phyloP scores from a whole-genome alignment of 2,329 filamentous ascomycete genomes.

The Fusarium vanettenii region DNA sequence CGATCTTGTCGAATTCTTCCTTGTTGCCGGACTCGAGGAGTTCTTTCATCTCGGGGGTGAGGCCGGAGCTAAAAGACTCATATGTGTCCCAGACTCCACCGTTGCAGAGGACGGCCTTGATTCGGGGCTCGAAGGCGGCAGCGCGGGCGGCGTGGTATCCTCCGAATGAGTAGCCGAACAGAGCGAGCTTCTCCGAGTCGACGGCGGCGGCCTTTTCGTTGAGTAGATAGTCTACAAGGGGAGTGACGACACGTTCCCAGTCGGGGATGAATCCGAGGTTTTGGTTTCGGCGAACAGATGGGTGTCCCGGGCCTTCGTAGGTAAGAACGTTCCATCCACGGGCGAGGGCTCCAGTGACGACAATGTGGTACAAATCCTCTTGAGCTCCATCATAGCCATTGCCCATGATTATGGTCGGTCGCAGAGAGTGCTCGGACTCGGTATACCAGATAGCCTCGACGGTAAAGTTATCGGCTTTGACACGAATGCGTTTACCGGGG shows the following conservation, averaged over 20 bases:
- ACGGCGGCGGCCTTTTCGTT: constrained; percentile 39
- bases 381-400: constrained; percentile 57
- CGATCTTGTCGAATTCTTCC: constrained; percentile 25
- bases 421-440: constrained; percentile 27
- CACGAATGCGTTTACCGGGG: constrained; percentile 49
- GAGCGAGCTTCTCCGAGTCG: constrained; percentile 47
- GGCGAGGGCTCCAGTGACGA: constrained; percentile 49
- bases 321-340: constrained; percentile 57
- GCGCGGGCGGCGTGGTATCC: constrained; percentile 54
- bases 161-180: constrained; percentile 56
- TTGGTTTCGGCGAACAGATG: constrained; percentile 53
- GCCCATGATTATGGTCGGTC: constrained; percentile 54
- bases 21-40: constrained; percentile 28
- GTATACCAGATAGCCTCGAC: constrained; percentile 52
- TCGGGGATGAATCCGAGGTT: constrained; percentile 56
- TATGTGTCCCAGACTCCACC: constrained; percentile 51
- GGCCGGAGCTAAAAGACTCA: constrained; percentile 5
- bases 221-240: constrained; percentile 53
- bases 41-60: constrained; percentile 15
- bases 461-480: constrained; percentile 46
- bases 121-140: constrained; percentile 56
- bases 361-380: constrained; percentile 55
- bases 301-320: constrained; percentile 60
- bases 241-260: constrained; percentile 55
- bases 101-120: constrained; percentile 51